phyloP scores from a whole-genome alignment of 768 basidiomycete genomes.

The Boletus fagicola region DNA sequence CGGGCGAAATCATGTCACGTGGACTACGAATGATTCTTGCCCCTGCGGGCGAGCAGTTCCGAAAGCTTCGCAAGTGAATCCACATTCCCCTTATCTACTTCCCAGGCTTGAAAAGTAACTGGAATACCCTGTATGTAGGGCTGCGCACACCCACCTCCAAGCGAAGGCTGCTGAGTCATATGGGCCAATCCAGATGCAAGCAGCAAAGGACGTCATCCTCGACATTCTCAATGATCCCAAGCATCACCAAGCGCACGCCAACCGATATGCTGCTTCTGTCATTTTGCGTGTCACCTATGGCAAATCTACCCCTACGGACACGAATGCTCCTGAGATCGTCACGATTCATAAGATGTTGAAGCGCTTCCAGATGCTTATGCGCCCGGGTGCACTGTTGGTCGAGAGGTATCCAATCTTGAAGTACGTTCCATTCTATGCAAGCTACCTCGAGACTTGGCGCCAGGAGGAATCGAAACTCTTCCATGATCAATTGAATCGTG shows the following conservation, averaged over 20 bases:
- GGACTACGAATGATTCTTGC: conserved; percentile 58
- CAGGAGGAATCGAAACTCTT: conserved; percentile 55
- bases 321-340: conserved; percentile 33
- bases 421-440: conserved; percentile 60
- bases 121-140: conserved; percentile 32
- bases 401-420: conserved; percentile 38
- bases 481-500: conserved; percentile 48
- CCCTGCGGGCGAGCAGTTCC: conserved; percentile 56
- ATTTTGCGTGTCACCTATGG: conserved; percentile 36
- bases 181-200: conserved; percentile 44
- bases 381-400: conserved; percentile 36
- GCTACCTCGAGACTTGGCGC: conserved; percentile 56
- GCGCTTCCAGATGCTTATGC: conserved; percentile 37
- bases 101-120: not conserved
- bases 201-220: conserved; percentile 31
- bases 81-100: not conserved
- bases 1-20: conserved; percentile 52
- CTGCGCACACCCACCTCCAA: conserved; percentile 58
- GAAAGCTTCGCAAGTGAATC: conserved; percentile 55
- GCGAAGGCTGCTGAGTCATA: conserved; percentile 51
- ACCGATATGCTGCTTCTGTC: conserved; percentile 40
- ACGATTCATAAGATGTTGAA: conserved; percentile 34
- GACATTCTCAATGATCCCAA: conserved; percentile 34
- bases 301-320: conserved; percentile 31
- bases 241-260: conserved; percentile 54